Evolutionary conservation across 768 basidiomycete species (phyloP), one percentile per base, ranked within the genome.

Genomic region (Vararia minispora): DNA sequence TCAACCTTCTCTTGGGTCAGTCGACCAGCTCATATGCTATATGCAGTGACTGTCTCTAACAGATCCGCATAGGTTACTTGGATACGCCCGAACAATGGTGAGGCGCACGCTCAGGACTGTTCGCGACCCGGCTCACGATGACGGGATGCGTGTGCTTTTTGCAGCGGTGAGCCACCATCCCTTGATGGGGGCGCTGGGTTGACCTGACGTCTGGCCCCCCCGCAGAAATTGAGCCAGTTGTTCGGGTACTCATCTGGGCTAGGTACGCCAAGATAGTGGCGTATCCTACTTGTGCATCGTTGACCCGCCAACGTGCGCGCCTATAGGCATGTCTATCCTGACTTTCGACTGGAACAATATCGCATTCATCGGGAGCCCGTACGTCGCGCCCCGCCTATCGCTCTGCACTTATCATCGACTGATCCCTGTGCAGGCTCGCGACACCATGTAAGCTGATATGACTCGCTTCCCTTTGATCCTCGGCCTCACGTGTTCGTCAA

Each of bases 261-360:
- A 13, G 47, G 47, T 46, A 39, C 10, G 39, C 10, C 23, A 16
- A 17, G 5, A 8, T 11, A 1, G 13, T 13, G 32, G 21, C 13
- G 6, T 1, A 14, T 18, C 13, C 20, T 3, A 21, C 20, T 27
- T 14, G 14, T 24, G 13, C 2, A 14, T 28, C 22, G 31, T 25
- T 42, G 12, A 13, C 16, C n/a, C n/a, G n/a, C n/a, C n/a, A n/a
- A n/a, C n/a, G n/a, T n/a, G n/a, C n/a, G 25, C 18, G 35, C 28
- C 14, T 11, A 6, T 17, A 47, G 55, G 58, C 23, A 86, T 86
- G 80, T 77, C 78, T 48, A 56, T 84, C 42, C 55, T 87, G 49
- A 84, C 83, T 14, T 85, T 89, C 53, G 86, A 88, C 49, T 89
- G 86, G 87, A 64, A 76, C 3, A 78, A 48, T 11, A 48, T 48